Evolutionary conservation across 768 basidiomycete genomes (phyloP).

Genomic region (Suillus clintonianus): DNA sequence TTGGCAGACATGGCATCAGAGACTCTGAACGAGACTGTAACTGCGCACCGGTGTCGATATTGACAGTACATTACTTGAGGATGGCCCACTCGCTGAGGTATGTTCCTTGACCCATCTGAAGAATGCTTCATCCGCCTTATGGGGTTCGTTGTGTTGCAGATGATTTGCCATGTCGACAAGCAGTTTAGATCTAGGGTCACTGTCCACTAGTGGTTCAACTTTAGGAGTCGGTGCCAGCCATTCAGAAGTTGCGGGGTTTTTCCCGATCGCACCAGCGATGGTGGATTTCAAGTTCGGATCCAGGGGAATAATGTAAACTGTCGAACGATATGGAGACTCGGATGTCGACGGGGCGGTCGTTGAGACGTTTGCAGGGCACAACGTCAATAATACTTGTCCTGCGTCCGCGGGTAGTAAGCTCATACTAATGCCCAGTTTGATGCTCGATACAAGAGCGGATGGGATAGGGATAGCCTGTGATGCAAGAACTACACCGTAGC

Average conservation of each 20-base stretch:
- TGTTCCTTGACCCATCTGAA: slow-evolving; percentile 57
- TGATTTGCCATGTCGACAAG: slow-evolving; percentile 40
- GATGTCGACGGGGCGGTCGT: slow-evolving; percentile 34
- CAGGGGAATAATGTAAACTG: slow-evolving; percentile 61
- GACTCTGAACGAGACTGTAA: slow-evolving; percentile 5
- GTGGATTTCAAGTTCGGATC: slow-evolving; percentile 55
- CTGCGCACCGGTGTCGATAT: background rate
- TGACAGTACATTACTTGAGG: slow-evolving; percentile 1
- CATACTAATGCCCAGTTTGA: slow-evolving; percentile 31
- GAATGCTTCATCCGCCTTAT: slow-evolving; percentile 60
- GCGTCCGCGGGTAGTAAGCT: slow-evolving; percentile 34
- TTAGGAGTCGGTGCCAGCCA: slow-evolving; percentile 43
- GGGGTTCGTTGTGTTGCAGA: slow-evolving; percentile 45
- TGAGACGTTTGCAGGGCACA: slow-evolving; percentile 19
- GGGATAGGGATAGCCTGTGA: slow-evolving; percentile 54
- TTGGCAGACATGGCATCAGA: slow-evolving; percentile 5
- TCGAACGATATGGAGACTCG: slow-evolving; percentile 40
- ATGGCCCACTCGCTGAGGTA: slow-evolving; percentile 15
- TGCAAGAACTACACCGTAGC: slow-evolving; percentile 65
- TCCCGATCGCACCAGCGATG: slow-evolving; percentile 65
- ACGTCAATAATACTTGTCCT: slow-evolving; percentile 54
- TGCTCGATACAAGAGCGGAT: slow-evolving; percentile 35
- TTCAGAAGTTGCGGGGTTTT: slow-evolving; percentile 39
- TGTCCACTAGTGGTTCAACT: slow-evolving; percentile 13
- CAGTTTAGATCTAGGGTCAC: slow-evolving; percentile 30